These are phyloP conservation scores for Fusarium continuum DNA, from an alignment of 2,329 filamentous ascomycete genomes.

Conservation along the genomic window DNA sequence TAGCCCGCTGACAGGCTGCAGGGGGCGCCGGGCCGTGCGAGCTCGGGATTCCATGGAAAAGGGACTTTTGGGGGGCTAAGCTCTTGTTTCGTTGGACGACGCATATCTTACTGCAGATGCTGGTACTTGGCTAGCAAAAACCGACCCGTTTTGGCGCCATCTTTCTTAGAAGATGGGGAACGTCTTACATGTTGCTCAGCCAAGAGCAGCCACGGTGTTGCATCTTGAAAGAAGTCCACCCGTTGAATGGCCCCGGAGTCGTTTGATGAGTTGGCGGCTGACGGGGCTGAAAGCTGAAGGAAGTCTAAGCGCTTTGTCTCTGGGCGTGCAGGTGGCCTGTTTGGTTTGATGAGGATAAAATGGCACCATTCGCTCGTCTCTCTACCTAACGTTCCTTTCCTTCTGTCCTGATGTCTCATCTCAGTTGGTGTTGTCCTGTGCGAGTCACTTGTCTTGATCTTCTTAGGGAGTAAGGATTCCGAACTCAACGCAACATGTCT, in stretches of 20 bases:
- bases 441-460: not conserved
- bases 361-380: not conserved
- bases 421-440: not conserved
- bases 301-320: not conserved
- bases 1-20: constrained; percentile 20
- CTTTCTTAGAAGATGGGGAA: not conserved
- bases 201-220: not conserved
- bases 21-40: not conserved
- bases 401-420: not conserved
- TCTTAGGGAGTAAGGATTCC: no score
- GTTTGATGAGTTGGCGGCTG: constrained; percentile 23
- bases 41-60: no score
- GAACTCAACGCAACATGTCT: constrained; percentile 18
- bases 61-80: constrained; percentile 21
- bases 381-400: no score
- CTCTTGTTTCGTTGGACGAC: constrained; percentile 1
- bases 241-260: not conserved
- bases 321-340: not conserved
- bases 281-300: constrained; percentile 9
- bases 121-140: not conserved
- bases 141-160: constrained; percentile 7
- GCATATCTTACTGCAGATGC: not conserved
- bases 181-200: no score
- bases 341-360: constrained; percentile 15
- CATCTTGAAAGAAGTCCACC: not conserved